These are phyloP conservation scores for Cicer judaicum DNA, from an alignment of 306 rosid genomes.

Conservation along the genomic window DNA sequence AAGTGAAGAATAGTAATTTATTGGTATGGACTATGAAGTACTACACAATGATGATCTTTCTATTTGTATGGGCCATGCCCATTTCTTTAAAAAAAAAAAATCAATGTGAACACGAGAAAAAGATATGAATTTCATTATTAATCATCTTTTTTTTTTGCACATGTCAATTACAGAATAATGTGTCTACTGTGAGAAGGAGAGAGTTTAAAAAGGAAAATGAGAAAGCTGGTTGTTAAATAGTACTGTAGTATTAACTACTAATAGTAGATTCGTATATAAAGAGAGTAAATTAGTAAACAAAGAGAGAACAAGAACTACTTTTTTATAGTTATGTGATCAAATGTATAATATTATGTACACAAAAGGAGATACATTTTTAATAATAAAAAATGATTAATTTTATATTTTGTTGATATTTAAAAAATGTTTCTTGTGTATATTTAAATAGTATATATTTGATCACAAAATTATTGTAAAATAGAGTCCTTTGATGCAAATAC, in stretches of 20 bases:
- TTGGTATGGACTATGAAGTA: not conserved
- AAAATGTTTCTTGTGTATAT: too few relatives aligned
- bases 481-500: constrained; percentile 33
- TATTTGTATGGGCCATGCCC: too few relatives aligned
- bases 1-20: too few relatives aligned
- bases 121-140: not conserved
- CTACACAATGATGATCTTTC: not conserved
- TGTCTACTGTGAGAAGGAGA: not conserved
- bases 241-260: not conserved
- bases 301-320: too few relatives aligned
- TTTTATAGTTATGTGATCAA: too few relatives aligned
- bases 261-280: not conserved
- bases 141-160: not conserved
- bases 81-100: too few relatives aligned
- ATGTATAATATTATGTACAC: too few relatives aligned
- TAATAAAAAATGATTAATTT: too few relatives aligned
- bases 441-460: too few relatives aligned
- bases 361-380: too few relatives aligned
- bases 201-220: not conserved
- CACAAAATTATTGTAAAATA: constrained; percentile 36
- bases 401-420: too few relatives aligned
- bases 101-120: constrained; percentile 1
- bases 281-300: not conserved
- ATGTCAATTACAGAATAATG: not conserved
- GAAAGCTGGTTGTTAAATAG: not conserved